Evolutionary conservation across 257 asterid genomes (phyloP).

Genomic region (Datura wrightii): DNA sequence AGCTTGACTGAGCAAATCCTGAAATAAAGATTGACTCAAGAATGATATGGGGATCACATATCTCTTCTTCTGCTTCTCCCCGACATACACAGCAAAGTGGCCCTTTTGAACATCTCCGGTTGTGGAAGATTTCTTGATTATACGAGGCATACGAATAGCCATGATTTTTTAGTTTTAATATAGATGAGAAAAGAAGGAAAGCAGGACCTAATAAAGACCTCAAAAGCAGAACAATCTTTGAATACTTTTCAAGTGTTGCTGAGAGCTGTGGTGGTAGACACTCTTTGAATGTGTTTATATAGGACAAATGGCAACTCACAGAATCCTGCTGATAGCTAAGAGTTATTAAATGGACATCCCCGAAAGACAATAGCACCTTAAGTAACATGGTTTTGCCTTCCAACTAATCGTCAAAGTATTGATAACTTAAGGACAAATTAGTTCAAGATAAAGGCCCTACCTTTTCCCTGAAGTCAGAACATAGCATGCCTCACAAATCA

Average conservation of each 20-base stretch:
- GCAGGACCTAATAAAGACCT: neutral
- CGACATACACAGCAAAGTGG: constrained; percentile 46
- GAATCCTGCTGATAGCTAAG: neutral
- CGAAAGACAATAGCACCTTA: neutral
- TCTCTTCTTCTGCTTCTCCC: constrained; percentile 44
- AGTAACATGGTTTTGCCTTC: neutral
- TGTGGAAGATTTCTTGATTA: neutral
- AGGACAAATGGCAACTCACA: neutral
- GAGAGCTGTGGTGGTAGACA: neutral
- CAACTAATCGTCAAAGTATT: neutral
- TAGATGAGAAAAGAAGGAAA: neutral
- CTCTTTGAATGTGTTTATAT: neutral
- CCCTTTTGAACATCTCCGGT: constrained; percentile 41
- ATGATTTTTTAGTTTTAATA: neutral
- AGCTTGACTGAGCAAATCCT: constrained; percentile 40
- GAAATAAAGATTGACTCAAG: constrained; percentile 41
- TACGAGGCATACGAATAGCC: neutral
- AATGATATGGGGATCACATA: constrained; percentile 43
- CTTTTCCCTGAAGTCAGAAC: neutral
- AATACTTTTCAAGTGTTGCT: neutral
- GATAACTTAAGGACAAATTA: too few species aligned
- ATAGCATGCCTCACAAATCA: neutral
- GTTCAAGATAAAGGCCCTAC: neutral
- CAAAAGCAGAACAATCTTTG: too few species aligned
- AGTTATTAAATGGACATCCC: neutral